phyloP scores from a whole-genome alignment of 1,284 basidiomycete genomes.

The Ceratobasidium sp. region DNA sequence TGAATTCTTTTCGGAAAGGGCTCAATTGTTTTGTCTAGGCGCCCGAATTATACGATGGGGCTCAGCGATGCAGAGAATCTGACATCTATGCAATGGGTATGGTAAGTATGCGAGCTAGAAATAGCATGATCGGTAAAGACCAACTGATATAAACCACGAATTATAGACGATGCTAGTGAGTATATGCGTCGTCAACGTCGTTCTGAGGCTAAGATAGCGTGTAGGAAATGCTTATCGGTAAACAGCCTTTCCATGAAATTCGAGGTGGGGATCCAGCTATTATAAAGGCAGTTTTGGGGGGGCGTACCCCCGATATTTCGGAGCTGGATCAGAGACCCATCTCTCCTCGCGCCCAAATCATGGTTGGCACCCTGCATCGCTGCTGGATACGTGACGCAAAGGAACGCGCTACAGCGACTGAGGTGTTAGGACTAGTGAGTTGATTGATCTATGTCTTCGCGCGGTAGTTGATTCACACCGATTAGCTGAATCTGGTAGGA shows the following conservation, averaged over 20 bases:
- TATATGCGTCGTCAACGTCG: neutral
- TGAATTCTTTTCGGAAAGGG: too few species aligned
- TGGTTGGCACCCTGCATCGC: conserved; percentile 15
- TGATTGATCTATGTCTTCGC: neutral
- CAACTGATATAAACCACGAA: neutral
- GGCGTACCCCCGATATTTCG: conserved; percentile 1
- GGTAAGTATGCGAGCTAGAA: neutral
- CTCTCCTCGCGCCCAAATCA: conserved; percentile 1
- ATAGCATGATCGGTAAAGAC: neutral
- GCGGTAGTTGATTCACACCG: neutral
- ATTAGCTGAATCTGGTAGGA: neutral
- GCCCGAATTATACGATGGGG: conserved; percentile 7
- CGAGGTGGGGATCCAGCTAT: neutral
- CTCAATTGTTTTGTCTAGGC: neutral
- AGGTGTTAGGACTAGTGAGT: neutral
- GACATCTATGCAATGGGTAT: conserved; percentile 28
- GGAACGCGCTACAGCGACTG: neutral
- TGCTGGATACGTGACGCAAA: conserved; percentile 11
- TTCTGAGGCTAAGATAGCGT: neutral
- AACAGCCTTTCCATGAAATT: conserved; percentile 5
- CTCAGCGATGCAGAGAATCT: neutral
- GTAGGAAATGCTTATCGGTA: conserved; percentile 3
- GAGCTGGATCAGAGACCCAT: conserved; percentile 2
- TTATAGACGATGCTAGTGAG: conserved; percentile 14
- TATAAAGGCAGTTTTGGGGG: neutral